These are phyloP conservation scores for Pigoraptor vietnamica DNA, from an alignment of 78 protist species.

Conservation along the genomic window DNA sequence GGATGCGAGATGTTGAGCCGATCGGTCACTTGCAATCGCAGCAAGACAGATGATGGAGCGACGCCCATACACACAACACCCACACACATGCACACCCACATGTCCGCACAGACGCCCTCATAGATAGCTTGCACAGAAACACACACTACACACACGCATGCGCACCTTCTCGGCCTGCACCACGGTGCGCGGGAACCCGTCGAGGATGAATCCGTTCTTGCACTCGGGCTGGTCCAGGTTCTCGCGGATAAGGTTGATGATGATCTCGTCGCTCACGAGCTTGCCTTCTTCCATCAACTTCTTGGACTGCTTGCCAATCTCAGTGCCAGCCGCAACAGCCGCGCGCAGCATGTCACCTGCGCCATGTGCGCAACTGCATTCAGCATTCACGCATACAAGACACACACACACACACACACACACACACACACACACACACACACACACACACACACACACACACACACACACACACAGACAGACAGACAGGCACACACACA, in stretches of 20 bases:
- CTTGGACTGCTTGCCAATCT: slow-evolving; percentile 79
- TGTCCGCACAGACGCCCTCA: neutral
- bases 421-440: slow-evolving; percentile 7
- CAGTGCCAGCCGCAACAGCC: slow-evolving; percentile 82
- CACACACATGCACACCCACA: too few relatives aligned
- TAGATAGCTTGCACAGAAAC: neutral
- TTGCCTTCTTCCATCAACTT: slow-evolving; percentile 85
- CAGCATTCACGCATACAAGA: neutral
- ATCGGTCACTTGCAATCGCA: neutral
- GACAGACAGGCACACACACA: too few relatives aligned
- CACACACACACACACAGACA: neutral
- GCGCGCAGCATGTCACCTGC: slow-evolving; percentile 92
- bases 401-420: neutral
- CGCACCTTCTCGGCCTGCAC: slow-evolving; percentile 80
- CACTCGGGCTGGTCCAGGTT: slow-evolving; percentile 73
- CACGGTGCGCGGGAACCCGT: slow-evolving; percentile 97
- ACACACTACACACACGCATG: neutral
- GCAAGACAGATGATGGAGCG: neutral
- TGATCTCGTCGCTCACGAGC: slow-evolving; percentile 75
- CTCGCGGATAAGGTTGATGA: slow-evolving; percentile 78
- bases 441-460: slow-evolving; percentile 1
- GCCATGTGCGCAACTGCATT: too few relatives aligned
- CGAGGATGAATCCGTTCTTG: slow-evolving; percentile 87
- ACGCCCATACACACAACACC: neutral
- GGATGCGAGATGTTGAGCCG: neutral